Evolutionary conservation across 1,284 basidiomycete genomes (phyloP).

Genomic region (Erythrobasidium hasegawianum): DNA sequence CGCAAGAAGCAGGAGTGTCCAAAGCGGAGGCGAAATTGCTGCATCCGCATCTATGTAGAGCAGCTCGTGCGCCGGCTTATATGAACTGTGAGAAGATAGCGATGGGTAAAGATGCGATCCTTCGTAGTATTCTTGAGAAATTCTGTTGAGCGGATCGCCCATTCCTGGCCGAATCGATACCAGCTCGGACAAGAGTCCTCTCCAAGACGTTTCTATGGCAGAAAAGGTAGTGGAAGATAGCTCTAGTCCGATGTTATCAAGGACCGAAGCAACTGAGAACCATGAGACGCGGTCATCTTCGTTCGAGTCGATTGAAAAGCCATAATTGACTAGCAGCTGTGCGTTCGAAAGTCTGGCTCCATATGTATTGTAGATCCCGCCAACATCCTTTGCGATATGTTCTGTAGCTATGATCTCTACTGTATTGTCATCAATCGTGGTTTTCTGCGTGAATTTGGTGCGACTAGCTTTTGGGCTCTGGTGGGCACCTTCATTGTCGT

Average conservation of each 20-base stretch:
- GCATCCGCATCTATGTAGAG: slow-evolving; percentile 42
- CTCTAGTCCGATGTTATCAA: not conserved
- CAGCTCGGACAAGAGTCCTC: not conserved
- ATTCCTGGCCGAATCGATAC: not conserved
- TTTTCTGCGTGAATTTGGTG: not conserved
- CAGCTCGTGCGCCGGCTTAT: not conserved
- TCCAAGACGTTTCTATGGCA: not conserved
- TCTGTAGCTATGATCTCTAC: slow-evolving; percentile 49
- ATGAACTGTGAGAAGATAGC: not conserved
- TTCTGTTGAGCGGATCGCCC: not conserved
- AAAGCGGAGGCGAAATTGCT: slow-evolving; percentile 24
- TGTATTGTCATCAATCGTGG: slow-evolving; percentile 39
- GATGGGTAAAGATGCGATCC: not conserved
- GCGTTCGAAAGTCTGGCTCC: slow-evolving; percentile 60
- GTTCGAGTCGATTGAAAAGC: slow-evolving; percentile 56
- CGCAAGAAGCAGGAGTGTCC: slow-evolving; percentile 13
- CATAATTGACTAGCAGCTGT: slow-evolving; percentile 67
- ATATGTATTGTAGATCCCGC: slow-evolving; percentile 82
- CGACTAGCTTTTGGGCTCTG: slow-evolving; percentile 5
- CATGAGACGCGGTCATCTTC: slow-evolving; percentile 22
- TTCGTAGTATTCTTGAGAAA: not conserved
- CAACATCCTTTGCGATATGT: slow-evolving; percentile 48
- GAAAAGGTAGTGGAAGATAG: not conserved
- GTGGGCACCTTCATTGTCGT: slow-evolving; percentile 55
- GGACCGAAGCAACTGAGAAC: not conserved